Conservation (phyloP, 768 basidiomycete species). For the Pulveroboletus sp. region DNA sequence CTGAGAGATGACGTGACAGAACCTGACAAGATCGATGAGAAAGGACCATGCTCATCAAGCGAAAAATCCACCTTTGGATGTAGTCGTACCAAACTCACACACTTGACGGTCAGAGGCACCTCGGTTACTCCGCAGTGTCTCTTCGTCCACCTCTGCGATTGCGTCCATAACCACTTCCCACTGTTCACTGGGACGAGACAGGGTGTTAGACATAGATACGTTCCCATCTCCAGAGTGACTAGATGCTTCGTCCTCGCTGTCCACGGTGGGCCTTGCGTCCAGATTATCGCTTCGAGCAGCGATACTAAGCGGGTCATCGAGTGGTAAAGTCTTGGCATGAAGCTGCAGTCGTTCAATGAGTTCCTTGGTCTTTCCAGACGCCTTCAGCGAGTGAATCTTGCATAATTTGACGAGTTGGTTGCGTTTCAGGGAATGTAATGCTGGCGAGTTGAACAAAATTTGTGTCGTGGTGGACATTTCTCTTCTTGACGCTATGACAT, state of each 20-base stretch:
- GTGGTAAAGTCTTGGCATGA: slow-evolving; percentile 62
- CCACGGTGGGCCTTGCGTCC: slow-evolving; percentile 28
- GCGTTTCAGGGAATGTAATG: slow-evolving; percentile 76
- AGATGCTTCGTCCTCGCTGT: slow-evolving; percentile 30
- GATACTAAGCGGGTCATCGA: slow-evolving; percentile 50
- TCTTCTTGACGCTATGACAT: no score
- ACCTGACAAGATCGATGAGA: slow-evolving; percentile 32
- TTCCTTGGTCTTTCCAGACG: slow-evolving; percentile 72
- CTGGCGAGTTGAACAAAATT: slow-evolving; percentile 81
- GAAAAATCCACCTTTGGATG: slow-evolving; percentile 53
- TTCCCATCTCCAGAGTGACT: slow-evolving; percentile 16
- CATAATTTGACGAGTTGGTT: slow-evolving; percentile 82
- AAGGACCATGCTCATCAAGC: not conserved
- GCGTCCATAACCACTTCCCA: slow-evolving; percentile 88
- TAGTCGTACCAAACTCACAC: slow-evolving; percentile 70
- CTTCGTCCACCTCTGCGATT: slow-evolving; percentile 64
- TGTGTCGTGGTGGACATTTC: slow-evolving; percentile 67
- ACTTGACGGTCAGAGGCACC: slow-evolving; percentile 35
- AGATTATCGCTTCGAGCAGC: slow-evolving; percentile 47
- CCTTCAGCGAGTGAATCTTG: slow-evolving; percentile 78
- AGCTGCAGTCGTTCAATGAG: slow-evolving; percentile 63
- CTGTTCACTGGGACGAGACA: slow-evolving; percentile 66
- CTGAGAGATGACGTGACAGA: slow-evolving; percentile 71
- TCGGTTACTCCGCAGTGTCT: slow-evolving; percentile 36
- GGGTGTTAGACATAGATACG: slow-evolving; percentile 10